Evolutionary conservation across 352 stramenopile genomes (phyloP).

Genomic region (Phytophthora tubulina): DNA sequence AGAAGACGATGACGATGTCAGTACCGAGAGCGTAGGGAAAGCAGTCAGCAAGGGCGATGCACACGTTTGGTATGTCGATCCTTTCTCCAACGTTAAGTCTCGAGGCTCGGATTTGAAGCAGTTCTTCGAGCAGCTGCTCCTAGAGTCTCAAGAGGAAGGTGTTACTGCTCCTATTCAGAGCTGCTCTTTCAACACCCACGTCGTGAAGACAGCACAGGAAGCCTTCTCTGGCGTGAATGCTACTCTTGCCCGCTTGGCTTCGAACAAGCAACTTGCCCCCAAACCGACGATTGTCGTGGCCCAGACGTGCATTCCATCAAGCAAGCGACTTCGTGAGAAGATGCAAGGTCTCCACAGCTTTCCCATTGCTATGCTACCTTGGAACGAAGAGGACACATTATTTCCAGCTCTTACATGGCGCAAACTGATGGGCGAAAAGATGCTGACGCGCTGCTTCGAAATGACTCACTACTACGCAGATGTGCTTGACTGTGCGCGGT

Average conservation of each 20-base stretch:
- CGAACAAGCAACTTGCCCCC: constrained; percentile 78
- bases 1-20: constrained; percentile 44
- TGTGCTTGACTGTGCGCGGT: constrained; percentile 84
- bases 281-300: constrained; percentile 92
- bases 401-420: constrained; percentile 97
- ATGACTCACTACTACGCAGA: constrained; percentile 93
- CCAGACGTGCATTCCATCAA: constrained; percentile 69
- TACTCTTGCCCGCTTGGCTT: constrained; percentile 81
- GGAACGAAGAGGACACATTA: constrained; percentile 76
- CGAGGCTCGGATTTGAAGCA: constrained; percentile 61
- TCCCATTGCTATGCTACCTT: constrained; percentile 91
- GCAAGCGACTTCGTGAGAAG: constrained; percentile 72
- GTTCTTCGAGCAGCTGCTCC: constrained; percentile 61
- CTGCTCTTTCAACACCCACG: constrained; percentile 68
- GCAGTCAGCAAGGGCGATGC: constrained; percentile 52
- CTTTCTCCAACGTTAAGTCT: constrained; percentile 64
- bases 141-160: constrained; percentile 50
- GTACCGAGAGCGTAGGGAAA: constrained; percentile 8
- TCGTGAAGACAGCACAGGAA: constrained; percentile 82
- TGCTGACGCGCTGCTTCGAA: constrained; percentile 80
- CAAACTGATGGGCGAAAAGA: constrained; percentile 78
- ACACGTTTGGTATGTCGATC: constrained; percentile 76
- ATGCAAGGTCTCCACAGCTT: constrained; percentile 94
- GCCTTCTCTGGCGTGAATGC: constrained; percentile 91
- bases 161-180: constrained; percentile 45